A percentile compares a stretch with the other conserved stretches of the same genome.
Evolutionary conservation across 306 rosid species (phyloP).

Genomic region (Gastrolobium villosum): DNA sequence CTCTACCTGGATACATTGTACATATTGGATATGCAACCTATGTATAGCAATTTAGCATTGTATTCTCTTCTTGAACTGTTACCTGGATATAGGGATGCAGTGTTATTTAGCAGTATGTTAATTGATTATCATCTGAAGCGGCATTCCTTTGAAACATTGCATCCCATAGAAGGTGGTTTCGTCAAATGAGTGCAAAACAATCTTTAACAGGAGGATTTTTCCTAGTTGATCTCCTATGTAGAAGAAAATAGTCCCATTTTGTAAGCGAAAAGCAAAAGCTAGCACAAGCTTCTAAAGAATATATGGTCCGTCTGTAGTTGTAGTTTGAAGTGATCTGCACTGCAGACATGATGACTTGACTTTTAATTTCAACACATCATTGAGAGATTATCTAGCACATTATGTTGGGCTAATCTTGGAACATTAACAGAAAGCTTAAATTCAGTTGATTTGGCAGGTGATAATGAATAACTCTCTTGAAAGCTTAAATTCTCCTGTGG

Average conservation of each 20-base stretch:
- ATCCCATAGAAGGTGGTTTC: neutral
- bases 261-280: no score
- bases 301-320: neutral
- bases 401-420: conserved; percentile 10
- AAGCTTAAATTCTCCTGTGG: neutral
- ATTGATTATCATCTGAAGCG: neutral
- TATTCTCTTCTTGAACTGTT: neutral
- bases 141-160: neutral
- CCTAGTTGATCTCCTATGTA: neutral
- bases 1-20: conserved; percentile 40
- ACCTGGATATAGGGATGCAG: neutral
- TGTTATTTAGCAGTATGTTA: neutral
- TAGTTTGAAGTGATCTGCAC: neutral
- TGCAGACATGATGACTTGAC: neutral
- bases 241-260: neutral
- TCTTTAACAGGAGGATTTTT: no score
- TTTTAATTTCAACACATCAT: no score
- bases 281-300: neutral
- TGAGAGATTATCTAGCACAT: neutral
- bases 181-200: neutral
- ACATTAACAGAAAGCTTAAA: neutral
- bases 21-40: conserved; percentile 39
- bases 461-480: neutral
- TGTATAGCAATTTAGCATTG: neutral
- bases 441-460: neutral